These are phyloP conservation scores for Pistacia integerrima DNA, from an alignment of 345 rosid genomes.

Conservation along the genomic window DNA sequence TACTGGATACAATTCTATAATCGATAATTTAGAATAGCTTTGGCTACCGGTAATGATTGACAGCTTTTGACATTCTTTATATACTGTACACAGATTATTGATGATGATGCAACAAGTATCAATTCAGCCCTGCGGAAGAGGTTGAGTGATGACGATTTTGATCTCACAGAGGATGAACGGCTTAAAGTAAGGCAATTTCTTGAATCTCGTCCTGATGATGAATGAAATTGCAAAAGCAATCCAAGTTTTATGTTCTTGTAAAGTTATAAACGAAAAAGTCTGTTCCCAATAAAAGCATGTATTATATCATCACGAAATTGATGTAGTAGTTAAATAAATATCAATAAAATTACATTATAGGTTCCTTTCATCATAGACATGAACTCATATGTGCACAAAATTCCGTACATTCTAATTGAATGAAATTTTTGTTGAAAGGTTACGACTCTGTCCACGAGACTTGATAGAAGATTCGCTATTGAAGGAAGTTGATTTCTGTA, in stretches of 20 bases:
- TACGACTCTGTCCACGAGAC: too few relatives aligned
- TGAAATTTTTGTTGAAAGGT: too few relatives aligned
- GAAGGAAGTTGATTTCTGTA: too few relatives aligned
- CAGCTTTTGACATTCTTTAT: background rate
- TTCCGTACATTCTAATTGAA: too few relatives aligned
- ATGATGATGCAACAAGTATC: constrained; percentile 40
- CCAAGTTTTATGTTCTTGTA: constrained; percentile 3
- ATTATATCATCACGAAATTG: background rate
- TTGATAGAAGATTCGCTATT: too few relatives aligned
- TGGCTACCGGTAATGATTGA: background rate
- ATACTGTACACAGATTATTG: constrained; percentile 45
- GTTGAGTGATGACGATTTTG: constrained; percentile 58
- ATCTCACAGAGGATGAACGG: constrained; percentile 59
- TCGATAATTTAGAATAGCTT: background rate
- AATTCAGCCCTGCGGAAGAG: constrained; percentile 50
- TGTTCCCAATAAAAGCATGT: constrained; percentile 1
- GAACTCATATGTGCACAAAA: too few relatives aligned
- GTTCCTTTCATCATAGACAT: background rate
- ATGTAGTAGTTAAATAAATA: background rate
- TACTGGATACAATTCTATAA: background rate
- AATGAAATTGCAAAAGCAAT: constrained; percentile 22
- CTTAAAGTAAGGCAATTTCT: constrained; percentile 56
- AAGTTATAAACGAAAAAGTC: constrained; percentile 4
- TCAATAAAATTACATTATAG: constrained; percentile 3
- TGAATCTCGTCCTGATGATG: constrained; percentile 49